A percentile compares a stretch with the other conserved stretches of the same genome.
phyloP scores from a whole-genome alignment of 164 flowering plant genomes.

The Vitis vinifera region ASM3070453v1 NC_081811.1:28000001-28000500 shows the following conservation, averaged over 20 bases:
- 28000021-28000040: no score
- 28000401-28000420: not conserved
- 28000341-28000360: conserved; percentile 9
- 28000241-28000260: conserved; percentile 31
- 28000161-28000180: no score
- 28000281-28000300: conserved; percentile 26
- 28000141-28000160: no score
- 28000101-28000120: no score
- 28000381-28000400: conserved; percentile 27
- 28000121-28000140: no score
- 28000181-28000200: not conserved
- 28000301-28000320: conserved; percentile 10
- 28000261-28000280: conserved; percentile 30
- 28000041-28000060: no score
- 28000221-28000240: conserved; percentile 29
- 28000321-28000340: not conserved
- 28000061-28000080: no score
- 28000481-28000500: conserved; percentile 51
- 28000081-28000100: no score
- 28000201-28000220: conserved; percentile 19
- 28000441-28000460: conserved; percentile 39
- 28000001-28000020: no score
- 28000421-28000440: conserved; percentile 40
- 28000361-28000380: conserved; percentile 31
- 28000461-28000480: conserved; percentile 39